phyloP scores from a whole-genome alignment of 2,329 filamentous ascomycete species.

The Arthrobotrys musiformis region DNA sequence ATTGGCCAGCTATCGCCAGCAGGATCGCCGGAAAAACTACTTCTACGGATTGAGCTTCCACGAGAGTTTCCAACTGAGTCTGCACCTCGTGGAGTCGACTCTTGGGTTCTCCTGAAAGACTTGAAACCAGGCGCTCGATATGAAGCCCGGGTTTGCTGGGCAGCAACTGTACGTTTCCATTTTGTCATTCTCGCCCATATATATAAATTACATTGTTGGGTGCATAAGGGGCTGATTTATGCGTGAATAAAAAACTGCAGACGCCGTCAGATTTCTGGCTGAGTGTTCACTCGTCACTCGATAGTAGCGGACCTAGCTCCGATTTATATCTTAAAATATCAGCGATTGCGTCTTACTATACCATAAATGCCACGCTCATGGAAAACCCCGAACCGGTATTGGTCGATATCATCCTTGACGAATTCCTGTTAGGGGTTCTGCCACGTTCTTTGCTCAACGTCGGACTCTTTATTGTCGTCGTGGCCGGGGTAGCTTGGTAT shows the following conservation, averaged over 20 bases:
- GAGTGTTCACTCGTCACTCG: slow-evolving; percentile 65
- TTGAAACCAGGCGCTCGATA: slow-evolving; percentile 80
- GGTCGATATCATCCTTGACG: slow-evolving; percentile 65
- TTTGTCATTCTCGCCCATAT: background rate
- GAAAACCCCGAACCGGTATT: slow-evolving; percentile 75
- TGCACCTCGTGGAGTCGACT: slow-evolving; percentile 70
- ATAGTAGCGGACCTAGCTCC: slow-evolving; percentile 63
- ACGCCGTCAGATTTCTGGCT: slow-evolving; percentile 86
- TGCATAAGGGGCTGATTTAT: background rate
- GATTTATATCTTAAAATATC: slow-evolving; percentile 78
- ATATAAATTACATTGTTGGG: background rate
- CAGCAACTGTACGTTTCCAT: slow-evolving; percentile 77
- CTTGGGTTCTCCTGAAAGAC: slow-evolving; percentile 81
- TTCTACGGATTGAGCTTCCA: slow-evolving; percentile 36
- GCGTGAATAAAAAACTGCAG: slow-evolving; percentile 65
- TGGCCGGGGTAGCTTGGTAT: slow-evolving; percentile 28
- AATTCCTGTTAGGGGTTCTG: slow-evolving; percentile 32
- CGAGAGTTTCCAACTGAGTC: slow-evolving; percentile 70
- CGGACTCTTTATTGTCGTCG: slow-evolving; percentile 30
- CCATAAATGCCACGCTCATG: slow-evolving; percentile 80
- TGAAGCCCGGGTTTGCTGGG: slow-evolving; percentile 92
- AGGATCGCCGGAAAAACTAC: slow-evolving; percentile 13
- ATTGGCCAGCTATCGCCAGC: slow-evolving; percentile 28
- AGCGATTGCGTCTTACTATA: slow-evolving; percentile 86
- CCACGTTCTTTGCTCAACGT: slow-evolving; percentile 38